These are phyloP conservation scores for Nicotiana otophora DNA, from an alignment of 257 asterid genomes.

Conservation along the genomic window DNA sequence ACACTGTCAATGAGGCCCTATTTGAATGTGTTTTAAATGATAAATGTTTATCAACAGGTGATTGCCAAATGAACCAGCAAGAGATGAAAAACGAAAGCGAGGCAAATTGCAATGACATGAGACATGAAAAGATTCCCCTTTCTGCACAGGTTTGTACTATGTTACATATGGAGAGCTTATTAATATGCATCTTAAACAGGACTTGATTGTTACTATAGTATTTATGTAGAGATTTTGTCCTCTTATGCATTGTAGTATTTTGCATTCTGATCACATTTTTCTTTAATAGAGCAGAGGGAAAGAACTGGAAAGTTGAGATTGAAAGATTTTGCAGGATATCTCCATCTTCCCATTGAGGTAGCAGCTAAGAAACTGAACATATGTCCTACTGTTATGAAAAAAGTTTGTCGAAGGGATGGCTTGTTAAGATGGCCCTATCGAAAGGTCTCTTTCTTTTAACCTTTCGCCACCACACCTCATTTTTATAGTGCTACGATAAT, in stretches of 20 bases:
- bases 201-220: background rate
- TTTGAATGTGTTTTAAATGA: too few species aligned
- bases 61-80: constrained; percentile 12
- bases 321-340: constrained; percentile 37
- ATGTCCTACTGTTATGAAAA: constrained; percentile 62
- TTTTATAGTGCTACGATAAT: background rate
- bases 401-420: constrained; percentile 55
- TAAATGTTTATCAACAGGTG: background rate
- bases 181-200: background rate
- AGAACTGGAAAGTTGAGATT: constrained; percentile 46
- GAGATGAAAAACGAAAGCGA: constrained; percentile 1
- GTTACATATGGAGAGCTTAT: background rate
- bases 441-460: constrained; percentile 34
- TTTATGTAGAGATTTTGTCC: background rate
- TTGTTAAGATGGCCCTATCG: constrained; percentile 60
- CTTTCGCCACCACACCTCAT: background rate
- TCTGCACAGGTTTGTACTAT: constrained; percentile 44
- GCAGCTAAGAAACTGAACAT: constrained; percentile 42
- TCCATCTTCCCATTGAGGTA: constrained; percentile 41
- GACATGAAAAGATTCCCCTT: constrained; percentile 23
- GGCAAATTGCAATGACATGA: constrained; percentile 18
- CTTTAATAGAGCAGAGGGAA: constrained; percentile 54
- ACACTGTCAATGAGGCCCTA: too few species aligned
- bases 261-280: background rate
- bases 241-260: background rate